Evolutionary conservation across 2,329 filamentous ascomycete species (phyloP).

Genomic region (Orbilia ellipsospora): DNA sequence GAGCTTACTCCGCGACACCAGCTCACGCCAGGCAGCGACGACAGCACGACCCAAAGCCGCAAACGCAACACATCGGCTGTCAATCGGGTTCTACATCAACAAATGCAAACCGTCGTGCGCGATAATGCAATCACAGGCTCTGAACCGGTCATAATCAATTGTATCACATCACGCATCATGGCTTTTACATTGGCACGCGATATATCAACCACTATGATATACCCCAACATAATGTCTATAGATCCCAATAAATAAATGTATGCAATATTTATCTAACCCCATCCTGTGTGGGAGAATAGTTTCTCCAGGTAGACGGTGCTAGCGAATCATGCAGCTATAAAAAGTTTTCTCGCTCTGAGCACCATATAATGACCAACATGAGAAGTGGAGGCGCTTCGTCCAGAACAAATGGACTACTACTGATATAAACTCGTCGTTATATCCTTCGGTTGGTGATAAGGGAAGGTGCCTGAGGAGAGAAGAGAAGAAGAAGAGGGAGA

Average conservation of each 20-base stretch:
- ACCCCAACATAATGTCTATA: no score
- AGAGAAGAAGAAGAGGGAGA: constrained; percentile 28
- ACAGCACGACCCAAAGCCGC: constrained; percentile 9
- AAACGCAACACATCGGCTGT: constrained; percentile 34
- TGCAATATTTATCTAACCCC: constrained; percentile 56
- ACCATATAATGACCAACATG: constrained; percentile 54
- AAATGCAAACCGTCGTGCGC: no score
- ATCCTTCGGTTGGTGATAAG: constrained; percentile 56
- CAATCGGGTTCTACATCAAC: background rate
- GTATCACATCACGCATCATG: no score
- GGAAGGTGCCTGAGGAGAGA: constrained; percentile 53
- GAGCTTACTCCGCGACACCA: constrained; percentile 1
- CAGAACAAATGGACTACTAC: constrained; percentile 56
- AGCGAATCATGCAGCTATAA: constrained; percentile 53
- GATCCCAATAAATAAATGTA: constrained; percentile 35
- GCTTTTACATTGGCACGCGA: no score
- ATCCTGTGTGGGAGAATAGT: constrained; percentile 31
- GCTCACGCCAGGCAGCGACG: constrained; percentile 18
- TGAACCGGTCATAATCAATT: background rate
- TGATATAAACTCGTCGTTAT: constrained; percentile 52
- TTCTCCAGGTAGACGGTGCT: constrained; percentile 52
- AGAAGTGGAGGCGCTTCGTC: constrained; percentile 54
- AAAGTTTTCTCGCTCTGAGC: constrained; percentile 48
- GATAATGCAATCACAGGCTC: background rate
- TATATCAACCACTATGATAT: no score